These are phyloP conservation scores for Punica granatum DNA, from an alignment of 345 rosid species.

Conservation along the genomic window DNA sequence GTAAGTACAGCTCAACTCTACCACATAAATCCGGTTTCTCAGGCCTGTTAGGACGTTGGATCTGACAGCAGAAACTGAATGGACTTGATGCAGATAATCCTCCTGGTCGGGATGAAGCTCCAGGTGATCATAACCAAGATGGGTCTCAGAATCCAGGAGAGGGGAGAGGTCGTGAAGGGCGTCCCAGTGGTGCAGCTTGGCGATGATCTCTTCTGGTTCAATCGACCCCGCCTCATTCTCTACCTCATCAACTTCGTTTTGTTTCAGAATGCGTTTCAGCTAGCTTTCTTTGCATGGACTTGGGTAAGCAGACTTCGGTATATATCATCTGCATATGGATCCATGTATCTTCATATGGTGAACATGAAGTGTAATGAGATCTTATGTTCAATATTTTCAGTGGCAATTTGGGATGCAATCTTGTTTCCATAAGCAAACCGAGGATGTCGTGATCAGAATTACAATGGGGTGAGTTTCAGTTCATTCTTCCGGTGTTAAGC, in stretches of 20 bases:
- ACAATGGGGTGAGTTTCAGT: conserved; percentile 54
- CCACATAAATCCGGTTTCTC: not conserved
- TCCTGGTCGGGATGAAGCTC: conserved; percentile 74
- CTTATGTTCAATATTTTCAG: conserved; percentile 26
- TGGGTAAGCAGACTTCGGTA: conserved; percentile 36
- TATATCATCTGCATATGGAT: not conserved
- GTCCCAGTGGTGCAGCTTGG: conserved; percentile 76
- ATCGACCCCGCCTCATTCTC: conserved; percentile 65
- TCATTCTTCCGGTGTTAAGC: not conserved
- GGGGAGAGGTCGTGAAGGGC: conserved; percentile 73
- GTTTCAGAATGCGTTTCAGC: conserved; percentile 93
- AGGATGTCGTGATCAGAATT: conserved; percentile 55
- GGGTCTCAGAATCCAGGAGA: conserved; percentile 65
- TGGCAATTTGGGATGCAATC: conserved; percentile 40
- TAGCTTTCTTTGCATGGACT: conserved; percentile 80
- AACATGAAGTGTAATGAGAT: not conserved
- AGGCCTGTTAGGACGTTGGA: not conserved
- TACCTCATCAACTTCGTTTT: conserved; percentile 80
- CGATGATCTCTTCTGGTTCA: conserved; percentile 91
- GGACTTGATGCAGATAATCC: conserved; percentile 46
- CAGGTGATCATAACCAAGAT: conserved; percentile 87
- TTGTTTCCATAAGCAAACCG: conserved; percentile 51
- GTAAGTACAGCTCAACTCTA: conserved; percentile 34
- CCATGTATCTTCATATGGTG: not conserved
- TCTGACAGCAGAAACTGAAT: not conserved